Evolutionary conservation across 306 rosid species (phyloP).

Genomic region (Gynostemma pentaphyllum): DNA sequence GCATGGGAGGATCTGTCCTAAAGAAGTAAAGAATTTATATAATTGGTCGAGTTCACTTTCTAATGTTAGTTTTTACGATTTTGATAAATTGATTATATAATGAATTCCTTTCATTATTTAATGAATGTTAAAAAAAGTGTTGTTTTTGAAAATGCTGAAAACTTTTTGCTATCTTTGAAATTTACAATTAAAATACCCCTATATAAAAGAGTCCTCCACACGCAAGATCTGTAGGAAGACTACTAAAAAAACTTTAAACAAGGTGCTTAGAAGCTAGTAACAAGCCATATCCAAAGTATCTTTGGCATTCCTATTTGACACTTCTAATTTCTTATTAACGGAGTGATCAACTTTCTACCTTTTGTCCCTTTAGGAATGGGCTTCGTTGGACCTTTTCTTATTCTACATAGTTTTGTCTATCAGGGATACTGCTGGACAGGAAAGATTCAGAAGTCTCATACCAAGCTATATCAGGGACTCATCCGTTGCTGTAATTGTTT

Average conservation of each 20-base stretch:
- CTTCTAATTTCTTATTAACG: not conserved
- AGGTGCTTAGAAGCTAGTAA: constrained; percentile 4
- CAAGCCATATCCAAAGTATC: not conserved
- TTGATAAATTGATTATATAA: too few relatives aligned
- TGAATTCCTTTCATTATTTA: too few relatives aligned
- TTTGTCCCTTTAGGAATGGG: not conserved
- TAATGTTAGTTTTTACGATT: too few relatives aligned
- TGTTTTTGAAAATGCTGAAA: too few relatives aligned
- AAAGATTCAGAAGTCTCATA: constrained; percentile 54
- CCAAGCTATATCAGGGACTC: constrained; percentile 55
- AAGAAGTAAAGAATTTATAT: not conserved
- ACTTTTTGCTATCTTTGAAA: too few relatives aligned
- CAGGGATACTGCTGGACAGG: constrained; percentile 58
- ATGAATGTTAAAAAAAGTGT: too few relatives aligned
- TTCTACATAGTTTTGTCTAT: not conserved
- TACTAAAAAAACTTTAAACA: not conserved
- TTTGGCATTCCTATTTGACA: not conserved
- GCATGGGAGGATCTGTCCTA: not conserved
- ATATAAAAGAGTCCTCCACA: too few relatives aligned
- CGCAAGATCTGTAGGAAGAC: too few relatives aligned
- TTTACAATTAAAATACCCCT: too few relatives aligned
- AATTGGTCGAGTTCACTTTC: not conserved
- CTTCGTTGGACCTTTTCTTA: not conserved
- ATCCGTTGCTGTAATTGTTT: constrained; percentile 46
- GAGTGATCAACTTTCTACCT: not conserved